Percentiles rank a stretch among this genome's conserved stretches.
Conservation (phyloP, 208 protist genomes). For the Crithidia acanthocephali region DNA sequence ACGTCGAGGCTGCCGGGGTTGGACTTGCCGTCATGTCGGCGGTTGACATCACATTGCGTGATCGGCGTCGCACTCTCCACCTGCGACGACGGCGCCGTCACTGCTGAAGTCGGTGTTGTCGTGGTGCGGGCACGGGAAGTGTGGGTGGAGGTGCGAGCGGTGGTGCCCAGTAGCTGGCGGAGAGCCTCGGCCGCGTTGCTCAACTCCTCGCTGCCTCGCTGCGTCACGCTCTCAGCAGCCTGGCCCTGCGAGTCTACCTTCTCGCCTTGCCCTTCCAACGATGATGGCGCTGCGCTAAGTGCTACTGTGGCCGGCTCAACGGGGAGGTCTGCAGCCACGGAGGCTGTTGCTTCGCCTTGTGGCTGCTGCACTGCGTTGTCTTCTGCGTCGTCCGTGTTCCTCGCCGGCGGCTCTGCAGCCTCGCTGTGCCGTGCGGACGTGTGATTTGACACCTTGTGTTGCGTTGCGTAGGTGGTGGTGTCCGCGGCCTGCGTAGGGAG, state of each 20-base stretch:
- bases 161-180: constrained; percentile 7
- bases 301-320: neutral
- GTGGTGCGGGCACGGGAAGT: neutral
- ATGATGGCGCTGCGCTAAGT: neutral
- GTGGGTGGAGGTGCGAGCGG: neutral
- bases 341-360: no score
- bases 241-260: neutral
- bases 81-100: neutral
- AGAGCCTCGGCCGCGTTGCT: constrained; percentile 15
- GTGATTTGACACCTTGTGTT: neutral
- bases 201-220: neutral
- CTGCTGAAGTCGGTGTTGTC: neutral
- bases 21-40: neutral
- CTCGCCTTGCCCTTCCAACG: neutral
- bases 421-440: neutral
- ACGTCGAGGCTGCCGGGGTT: constrained; percentile 34
- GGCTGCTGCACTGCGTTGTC: no score
- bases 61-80: neutral
- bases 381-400: no score
- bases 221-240: neutral
- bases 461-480: neutral
- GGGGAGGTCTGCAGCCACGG: neutral
- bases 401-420: neutral
- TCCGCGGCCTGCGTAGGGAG: neutral
- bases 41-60: constrained; percentile 7